Conservation (phyloP, 2,329 filamentous ascomycete species). For the Cladosporium colombiae region DNA sequence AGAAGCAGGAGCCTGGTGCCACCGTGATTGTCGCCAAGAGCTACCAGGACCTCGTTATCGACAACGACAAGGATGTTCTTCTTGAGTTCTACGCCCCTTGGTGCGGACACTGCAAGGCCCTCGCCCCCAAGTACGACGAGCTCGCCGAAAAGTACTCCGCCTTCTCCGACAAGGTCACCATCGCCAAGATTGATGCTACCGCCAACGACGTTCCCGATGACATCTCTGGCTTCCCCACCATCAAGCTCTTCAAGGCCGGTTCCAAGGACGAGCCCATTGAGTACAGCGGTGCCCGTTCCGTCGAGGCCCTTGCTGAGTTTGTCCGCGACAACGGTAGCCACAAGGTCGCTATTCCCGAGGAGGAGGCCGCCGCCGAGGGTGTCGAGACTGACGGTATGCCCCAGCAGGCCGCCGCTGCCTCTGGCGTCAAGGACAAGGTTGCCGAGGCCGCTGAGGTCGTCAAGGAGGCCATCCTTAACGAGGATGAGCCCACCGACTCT, state of each 20-base stretch:
- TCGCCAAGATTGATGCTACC: slow-evolving; percentile 93
- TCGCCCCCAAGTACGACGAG: slow-evolving; percentile 68
- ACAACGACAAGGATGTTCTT: slow-evolving; percentile 94
- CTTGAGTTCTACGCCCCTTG: slow-evolving; percentile 96
- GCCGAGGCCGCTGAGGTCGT: slow-evolving; percentile 38
- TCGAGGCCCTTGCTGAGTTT: slow-evolving; percentile 90
- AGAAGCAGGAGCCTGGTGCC: slow-evolving; percentile 88
- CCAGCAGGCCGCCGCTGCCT: slow-evolving; percentile 48
- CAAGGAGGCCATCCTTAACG: slow-evolving; percentile 37
- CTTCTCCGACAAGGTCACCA: slow-evolving; percentile 60
- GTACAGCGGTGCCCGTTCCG: slow-evolving; percentile 82
- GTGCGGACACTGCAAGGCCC: slow-evolving; percentile 71
- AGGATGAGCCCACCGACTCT: slow-evolving; percentile 40
- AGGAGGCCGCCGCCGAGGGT: slow-evolving; percentile 42
- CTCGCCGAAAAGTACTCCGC: slow-evolving; percentile 59
- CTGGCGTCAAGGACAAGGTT: slow-evolving; percentile 38
- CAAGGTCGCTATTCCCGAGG: slow-evolving; percentile 67
- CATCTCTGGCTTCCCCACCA: slow-evolving; percentile 96
- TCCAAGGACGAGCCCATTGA: slow-evolving; percentile 81
- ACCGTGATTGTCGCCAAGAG: slow-evolving; percentile 87
- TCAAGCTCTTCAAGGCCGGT: slow-evolving; percentile 95
- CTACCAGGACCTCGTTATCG: slow-evolving; percentile 87
- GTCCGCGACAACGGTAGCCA: slow-evolving; percentile 94
- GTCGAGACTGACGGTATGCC: slow-evolving; percentile 50
- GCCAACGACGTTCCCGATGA: slow-evolving; percentile 95